Evolutionary conservation across 108 stramenopile genomes (phyloP).

Genomic region (Nannochloropsis gaditana): DNA sequence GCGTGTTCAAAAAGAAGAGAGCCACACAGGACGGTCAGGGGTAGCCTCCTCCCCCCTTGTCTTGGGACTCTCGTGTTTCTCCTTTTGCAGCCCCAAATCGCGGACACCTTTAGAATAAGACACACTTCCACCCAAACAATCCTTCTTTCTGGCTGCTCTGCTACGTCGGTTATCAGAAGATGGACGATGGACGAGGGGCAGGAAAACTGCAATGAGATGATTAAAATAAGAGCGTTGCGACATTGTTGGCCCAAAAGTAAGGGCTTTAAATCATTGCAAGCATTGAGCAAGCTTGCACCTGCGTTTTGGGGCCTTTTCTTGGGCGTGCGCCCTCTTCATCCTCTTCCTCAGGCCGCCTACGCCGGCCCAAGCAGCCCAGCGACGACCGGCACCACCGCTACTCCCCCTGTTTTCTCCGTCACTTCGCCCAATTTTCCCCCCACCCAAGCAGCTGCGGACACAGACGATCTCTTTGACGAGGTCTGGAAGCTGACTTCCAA

Average conservation of each 20-base stretch:
- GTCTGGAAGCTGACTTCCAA: slow-evolving; percentile 24
- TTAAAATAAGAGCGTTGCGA: neutral
- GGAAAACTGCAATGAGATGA: neutral
- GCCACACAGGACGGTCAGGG: no score
- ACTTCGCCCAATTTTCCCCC: neutral
- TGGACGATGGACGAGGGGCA: neutral
- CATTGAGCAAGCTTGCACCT: neutral
- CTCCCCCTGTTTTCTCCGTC: neutral
- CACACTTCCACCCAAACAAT: neutral
- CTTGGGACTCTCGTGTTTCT: neutral
- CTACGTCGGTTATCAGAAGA: neutral
- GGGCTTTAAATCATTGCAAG: neutral
- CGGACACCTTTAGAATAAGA: neutral
- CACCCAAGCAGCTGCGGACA: neutral
- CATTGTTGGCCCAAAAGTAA: neutral
- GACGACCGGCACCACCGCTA: neutral
- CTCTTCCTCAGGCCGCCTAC: neutral
- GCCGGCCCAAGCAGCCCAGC: neutral
- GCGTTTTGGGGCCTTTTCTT: neutral
- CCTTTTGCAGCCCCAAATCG: neutral
- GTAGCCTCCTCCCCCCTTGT: no score
- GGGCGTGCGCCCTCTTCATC: neutral
- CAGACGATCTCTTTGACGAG: slow-evolving; percentile 25
- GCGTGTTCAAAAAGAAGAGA: no score
- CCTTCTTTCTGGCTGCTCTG: neutral